Conservation (phyloP, 352 stramenopile species). For the Globisporangium solare region DNA sequence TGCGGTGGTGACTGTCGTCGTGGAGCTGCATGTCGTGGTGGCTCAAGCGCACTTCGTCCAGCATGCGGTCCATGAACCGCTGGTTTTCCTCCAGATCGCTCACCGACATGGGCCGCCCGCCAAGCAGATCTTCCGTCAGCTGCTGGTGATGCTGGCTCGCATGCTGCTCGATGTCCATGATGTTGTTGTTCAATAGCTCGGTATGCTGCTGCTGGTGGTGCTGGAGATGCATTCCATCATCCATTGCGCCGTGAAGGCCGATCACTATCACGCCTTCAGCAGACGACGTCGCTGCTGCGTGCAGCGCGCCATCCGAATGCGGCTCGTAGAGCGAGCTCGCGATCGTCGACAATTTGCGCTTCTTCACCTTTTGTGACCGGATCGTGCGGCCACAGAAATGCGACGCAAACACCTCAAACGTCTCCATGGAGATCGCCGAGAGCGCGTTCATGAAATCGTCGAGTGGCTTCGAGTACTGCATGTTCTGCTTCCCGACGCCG, state of each 20-base stretch:
- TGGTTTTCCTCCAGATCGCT: slow-evolving; percentile 64
- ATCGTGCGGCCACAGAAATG: slow-evolving; percentile 72
- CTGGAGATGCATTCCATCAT: slow-evolving; percentile 1
- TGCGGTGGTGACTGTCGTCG: slow-evolving; percentile 24
- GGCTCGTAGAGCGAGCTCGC: background rate
- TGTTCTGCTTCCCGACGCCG: slow-evolving; percentile 82
- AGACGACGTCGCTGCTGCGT: background rate
- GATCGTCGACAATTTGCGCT: slow-evolving; percentile 23
- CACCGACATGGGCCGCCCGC: slow-evolving; percentile 32
- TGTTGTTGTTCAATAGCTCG: slow-evolving; percentile 10
- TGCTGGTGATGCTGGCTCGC: slow-evolving; percentile 33
- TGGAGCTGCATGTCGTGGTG: slow-evolving; percentile 43
- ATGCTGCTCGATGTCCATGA: slow-evolving; percentile 7
- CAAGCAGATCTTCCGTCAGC: slow-evolving; percentile 46
- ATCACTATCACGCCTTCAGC: background rate
- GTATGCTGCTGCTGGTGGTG: slow-evolving; percentile 2
- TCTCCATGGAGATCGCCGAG: slow-evolving; percentile 55
- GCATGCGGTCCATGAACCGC: slow-evolving; percentile 76
- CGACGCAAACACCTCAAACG: slow-evolving; percentile 71
- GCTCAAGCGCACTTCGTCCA: slow-evolving; percentile 56
- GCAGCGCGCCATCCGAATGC: background rate
- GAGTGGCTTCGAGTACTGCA: slow-evolving; percentile 67
- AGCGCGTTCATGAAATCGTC: slow-evolving; percentile 74
- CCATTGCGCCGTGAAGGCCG: background rate
- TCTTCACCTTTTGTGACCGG: slow-evolving; percentile 73